These are phyloP conservation scores for Rhodosporidiobolus sp. DNA, from an alignment of 768 basidiomycete species.

Conservation along the genomic window DNA sequence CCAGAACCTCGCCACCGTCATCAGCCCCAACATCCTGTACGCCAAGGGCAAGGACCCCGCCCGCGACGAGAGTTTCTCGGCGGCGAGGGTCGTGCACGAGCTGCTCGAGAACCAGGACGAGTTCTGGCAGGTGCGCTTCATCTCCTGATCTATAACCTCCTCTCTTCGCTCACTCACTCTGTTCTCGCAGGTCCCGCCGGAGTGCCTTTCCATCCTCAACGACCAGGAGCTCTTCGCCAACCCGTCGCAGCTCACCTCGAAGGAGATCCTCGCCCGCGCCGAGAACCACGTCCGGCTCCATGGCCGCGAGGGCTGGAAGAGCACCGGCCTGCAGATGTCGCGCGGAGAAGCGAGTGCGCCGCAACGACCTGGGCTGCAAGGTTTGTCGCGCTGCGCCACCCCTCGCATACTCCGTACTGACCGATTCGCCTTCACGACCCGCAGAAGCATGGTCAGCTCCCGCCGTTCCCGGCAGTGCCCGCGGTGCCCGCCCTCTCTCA, in stretches of 20 bases:
- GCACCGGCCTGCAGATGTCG: constrained; percentile 14
- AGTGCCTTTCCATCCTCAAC: constrained; percentile 77
- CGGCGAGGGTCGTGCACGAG: constrained; percentile 78
- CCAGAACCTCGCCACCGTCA: constrained; percentile 90
- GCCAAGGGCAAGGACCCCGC: constrained; percentile 70
- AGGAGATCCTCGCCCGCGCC: constrained; percentile 93
- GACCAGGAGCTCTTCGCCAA: constrained; percentile 90
- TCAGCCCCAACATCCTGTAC: constrained; percentile 96
- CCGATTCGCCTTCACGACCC: too few species aligned
- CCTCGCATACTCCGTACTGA: not conserved
- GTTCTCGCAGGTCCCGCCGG: constrained; percentile 61
- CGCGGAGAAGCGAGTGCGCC: constrained; percentile 21
- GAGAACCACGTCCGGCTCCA: constrained; percentile 51
- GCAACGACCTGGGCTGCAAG: constrained; percentile 28
- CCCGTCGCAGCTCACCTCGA: constrained; percentile 81
- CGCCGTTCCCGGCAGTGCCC: constrained; percentile 5
- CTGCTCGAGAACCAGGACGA: constrained; percentile 91
- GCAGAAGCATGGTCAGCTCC: constrained; percentile 36
- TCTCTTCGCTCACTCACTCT: not conserved
- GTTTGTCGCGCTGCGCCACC: not conserved
- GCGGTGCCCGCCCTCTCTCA: constrained; percentile 13
- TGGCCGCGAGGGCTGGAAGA: not conserved
- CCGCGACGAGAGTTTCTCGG: constrained; percentile 87
- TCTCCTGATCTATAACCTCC: too few species aligned
- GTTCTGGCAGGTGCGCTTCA: constrained; percentile 65